phyloP scores from a whole-genome alignment of 257 asterid species.

The Nicotiana tomentosiformis region DNA sequence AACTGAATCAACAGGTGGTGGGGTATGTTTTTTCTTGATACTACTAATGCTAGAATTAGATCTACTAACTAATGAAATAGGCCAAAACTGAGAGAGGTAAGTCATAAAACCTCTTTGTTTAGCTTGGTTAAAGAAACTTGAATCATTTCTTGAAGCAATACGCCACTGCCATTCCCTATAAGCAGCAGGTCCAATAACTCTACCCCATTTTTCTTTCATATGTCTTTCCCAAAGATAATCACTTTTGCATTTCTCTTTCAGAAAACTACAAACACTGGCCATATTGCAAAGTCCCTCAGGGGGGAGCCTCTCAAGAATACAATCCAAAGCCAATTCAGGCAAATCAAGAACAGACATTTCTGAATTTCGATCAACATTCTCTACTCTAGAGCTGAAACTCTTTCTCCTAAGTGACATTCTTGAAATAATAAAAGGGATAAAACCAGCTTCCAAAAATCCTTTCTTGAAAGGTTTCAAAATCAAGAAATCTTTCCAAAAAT shows the following conservation, averaged over 20 bases:
- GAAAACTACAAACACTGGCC: constrained; percentile 53
- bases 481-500: constrained; percentile 46
- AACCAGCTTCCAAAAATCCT: constrained; percentile 13
- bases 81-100: constrained; percentile 40
- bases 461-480: constrained; percentile 24
- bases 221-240: constrained; percentile 70
- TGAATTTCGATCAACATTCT: constrained; percentile 19
- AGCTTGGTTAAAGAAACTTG: constrained; percentile 39
- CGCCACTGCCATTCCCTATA: constrained; percentile 48
- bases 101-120: constrained; percentile 33
- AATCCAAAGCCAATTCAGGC: constrained; percentile 76
- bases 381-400: constrained; percentile 17
- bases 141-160: constrained; percentile 42
- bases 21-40: neutral
- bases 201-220: constrained; percentile 63
- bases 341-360: constrained; percentile 51
- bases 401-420: constrained; percentile 35
- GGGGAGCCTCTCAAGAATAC: constrained; percentile 76
- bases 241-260: constrained; percentile 54
- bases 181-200: constrained; percentile 50
- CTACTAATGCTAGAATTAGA: constrained; percentile 26
- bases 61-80: constrained; percentile 33
- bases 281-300: constrained; percentile 64
- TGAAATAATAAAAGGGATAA: constrained; percentile 6
- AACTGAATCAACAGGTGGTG: constrained; percentile 34